Evolutionary conservation across 1,284 basidiomycete genomes (phyloP).

Genomic region (Wallemia ichthyophaga): DNA sequence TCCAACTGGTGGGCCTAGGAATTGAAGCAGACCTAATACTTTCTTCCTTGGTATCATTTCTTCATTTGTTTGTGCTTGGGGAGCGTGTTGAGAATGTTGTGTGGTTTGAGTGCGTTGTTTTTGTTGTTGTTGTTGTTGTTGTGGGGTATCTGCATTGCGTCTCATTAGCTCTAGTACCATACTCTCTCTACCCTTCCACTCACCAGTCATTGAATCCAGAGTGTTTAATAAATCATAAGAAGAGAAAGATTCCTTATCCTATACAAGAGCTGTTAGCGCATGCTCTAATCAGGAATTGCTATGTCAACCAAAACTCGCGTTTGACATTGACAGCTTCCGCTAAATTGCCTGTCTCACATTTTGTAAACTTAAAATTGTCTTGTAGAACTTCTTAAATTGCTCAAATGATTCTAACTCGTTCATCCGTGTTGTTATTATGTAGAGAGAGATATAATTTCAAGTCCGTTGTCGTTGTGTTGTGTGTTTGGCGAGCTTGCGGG

Average conservation of each 20-base stretch:
- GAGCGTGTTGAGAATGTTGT: no score
- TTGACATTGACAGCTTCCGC: neutral
- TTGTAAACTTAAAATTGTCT: neutral
- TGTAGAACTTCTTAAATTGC: neutral
- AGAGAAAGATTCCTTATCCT: neutral
- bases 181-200: no score
- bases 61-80: neutral
- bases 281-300: neutral
- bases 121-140: neutral
- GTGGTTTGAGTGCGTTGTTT: neutral
- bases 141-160: neutral
- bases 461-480: neutral
- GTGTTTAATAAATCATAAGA: constrained; percentile 1
- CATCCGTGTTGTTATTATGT: neutral
- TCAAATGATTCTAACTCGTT: neutral
- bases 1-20: neutral
- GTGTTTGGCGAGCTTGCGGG: no score
- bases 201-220: neutral
- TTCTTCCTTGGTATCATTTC: neutral
- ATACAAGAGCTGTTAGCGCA: neutral
- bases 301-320: neutral
- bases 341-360: neutral
- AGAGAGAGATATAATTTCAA: neutral
- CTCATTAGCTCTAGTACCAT: no score
- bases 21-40: neutral